These are phyloP conservation scores for Tuber borchii DNA, from an alignment of 495 filamentous ascomycete species.

Conservation along the genomic window DNA sequence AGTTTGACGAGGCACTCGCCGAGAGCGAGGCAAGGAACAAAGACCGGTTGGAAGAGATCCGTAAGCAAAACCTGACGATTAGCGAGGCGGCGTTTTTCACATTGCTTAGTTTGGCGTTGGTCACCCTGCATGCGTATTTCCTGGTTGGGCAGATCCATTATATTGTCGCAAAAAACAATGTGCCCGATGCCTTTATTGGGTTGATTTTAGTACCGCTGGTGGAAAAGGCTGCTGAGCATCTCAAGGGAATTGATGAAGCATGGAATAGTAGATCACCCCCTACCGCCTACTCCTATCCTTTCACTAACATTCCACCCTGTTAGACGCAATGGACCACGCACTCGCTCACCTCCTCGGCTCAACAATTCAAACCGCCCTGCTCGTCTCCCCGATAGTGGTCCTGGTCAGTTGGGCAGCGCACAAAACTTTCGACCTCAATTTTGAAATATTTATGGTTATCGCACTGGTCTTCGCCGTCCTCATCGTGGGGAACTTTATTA, in stretches of 20 bases:
- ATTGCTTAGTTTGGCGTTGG: conserved; percentile 59
- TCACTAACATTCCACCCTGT: conserved; percentile 17
- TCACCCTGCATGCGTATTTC: conserved; percentile 74
- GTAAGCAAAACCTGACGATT: conserved; percentile 67
- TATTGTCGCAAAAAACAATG: conserved; percentile 57
- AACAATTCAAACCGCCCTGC: conserved; percentile 80
- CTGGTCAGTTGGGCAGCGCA: conserved; percentile 76
- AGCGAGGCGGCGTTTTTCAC: conserved; percentile 67
- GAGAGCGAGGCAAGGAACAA: conserved; percentile 64
- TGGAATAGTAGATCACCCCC: conserved; percentile 59
- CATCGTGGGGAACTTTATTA: conserved; percentile 73
- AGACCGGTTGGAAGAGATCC: conserved; percentile 59
- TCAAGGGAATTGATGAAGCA: conserved; percentile 86
- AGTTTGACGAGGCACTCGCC: conserved; percentile 62
- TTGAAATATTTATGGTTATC: conserved; percentile 83
- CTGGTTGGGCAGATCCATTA: conserved; percentile 72
- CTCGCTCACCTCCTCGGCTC: conserved; percentile 82
- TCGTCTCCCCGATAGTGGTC: conserved; percentile 79
- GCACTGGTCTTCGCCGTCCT: conserved; percentile 80
- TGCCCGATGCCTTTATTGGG: conserved; percentile 76
- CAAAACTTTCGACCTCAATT: conserved; percentile 69
- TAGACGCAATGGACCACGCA: conserved; percentile 69
- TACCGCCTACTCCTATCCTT: background rate
- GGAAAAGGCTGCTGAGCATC: conserved; percentile 85
- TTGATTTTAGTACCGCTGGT: conserved; percentile 75